Evolutionary conservation across 164 flowering plant species (phyloP).

Genomic region (Litsea cubeba): DNA sequence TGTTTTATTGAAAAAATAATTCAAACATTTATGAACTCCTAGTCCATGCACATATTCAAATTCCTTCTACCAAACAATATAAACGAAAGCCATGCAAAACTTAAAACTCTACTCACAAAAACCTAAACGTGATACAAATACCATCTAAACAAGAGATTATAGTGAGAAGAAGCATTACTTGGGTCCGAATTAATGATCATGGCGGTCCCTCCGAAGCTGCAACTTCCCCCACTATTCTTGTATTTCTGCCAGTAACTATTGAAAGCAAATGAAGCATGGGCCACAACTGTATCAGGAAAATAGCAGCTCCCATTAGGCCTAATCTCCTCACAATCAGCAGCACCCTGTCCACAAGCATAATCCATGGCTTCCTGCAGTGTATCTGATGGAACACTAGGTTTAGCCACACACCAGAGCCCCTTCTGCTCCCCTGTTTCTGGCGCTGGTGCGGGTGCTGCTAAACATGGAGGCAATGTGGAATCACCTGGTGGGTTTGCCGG

Average conservation of each 20-base stretch:
- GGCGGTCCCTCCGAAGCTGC: constrained; percentile 89
- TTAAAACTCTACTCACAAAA: neutral
- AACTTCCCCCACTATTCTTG: constrained; percentile 71
- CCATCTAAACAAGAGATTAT: neutral
- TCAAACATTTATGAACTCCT: neutral
- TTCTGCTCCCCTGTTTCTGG: constrained; percentile 20
- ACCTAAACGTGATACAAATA: neutral
- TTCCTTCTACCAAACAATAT: neutral
- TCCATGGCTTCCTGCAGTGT: constrained; percentile 74
- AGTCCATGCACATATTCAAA: neutral
- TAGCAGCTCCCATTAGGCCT: constrained; percentile 65
- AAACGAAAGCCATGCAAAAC: neutral
- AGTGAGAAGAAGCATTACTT: constrained; percentile 36
- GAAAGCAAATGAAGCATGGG: constrained; percentile 95
- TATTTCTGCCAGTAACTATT: constrained; percentile 91
- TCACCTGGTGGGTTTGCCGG: constrained; percentile 36
- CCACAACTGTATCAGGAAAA: constrained; percentile 56
- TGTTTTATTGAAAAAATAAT: no score
- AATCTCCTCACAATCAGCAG: constrained; percentile 72
- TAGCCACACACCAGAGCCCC: constrained; percentile 87
- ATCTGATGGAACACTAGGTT: constrained; percentile 77
- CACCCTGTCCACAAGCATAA: constrained; percentile 91
- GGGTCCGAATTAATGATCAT: constrained; percentile 84
- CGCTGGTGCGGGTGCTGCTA: constrained; percentile 22
- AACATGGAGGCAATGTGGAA: constrained; percentile 45